A percentile compares a stretch with the other conserved stretches of the same genome.
Conservation (phyloP, 345 rosid genomes). For the Conringia planisiliqua region DNA sequence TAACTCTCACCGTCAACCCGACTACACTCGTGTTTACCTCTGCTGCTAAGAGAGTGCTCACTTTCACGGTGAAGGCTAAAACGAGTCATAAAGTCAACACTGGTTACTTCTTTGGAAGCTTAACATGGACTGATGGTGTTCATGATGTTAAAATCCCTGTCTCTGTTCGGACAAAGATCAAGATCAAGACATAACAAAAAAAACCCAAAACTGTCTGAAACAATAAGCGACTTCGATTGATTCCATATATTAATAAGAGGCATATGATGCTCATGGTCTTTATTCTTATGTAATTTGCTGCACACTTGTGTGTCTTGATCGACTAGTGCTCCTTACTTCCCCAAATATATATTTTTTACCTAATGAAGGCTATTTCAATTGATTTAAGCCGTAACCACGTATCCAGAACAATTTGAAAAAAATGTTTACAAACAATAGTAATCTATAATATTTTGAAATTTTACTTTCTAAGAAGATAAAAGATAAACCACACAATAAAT, state of each 20-base stretch:
- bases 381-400: no score
- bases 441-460: no score
- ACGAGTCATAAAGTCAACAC: constrained; percentile 34
- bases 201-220: not conserved
- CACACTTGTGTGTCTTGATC: no score
- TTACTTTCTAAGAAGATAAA: no score
- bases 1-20: constrained; percentile 18
- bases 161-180: constrained; percentile 36
- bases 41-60: not conserved
- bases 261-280: not conserved
- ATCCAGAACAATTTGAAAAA: no score
- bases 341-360: no score
- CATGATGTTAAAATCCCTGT: constrained; percentile 41
- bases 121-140: constrained; percentile 40
- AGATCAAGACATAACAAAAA: not conserved
- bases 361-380: no score
- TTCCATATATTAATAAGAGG: not conserved
- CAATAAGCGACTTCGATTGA: not conserved
- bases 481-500: no score
- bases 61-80: constrained; percentile 21
- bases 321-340: no score
- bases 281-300: no score
- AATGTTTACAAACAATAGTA: no score
- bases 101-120: constrained; percentile 46
- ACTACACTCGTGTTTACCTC: constrained; percentile 18